phyloP scores from a whole-genome alignment of 371 early-diverging fungal species.

The Rhizopus sp. region DNA sequence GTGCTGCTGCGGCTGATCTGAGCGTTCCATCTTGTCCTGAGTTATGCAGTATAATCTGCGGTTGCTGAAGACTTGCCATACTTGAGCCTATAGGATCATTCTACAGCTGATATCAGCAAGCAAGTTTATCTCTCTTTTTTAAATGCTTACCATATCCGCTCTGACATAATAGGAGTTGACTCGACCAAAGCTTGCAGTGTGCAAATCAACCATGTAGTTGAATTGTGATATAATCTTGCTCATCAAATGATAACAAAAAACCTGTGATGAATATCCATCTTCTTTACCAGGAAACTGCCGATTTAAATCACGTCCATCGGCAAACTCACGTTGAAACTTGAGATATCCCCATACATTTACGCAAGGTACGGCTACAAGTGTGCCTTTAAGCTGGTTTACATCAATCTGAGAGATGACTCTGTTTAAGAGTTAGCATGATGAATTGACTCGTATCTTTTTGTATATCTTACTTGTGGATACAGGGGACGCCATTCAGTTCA shows the following conservation, averaged over 20 bases:
- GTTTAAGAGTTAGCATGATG: background rate
- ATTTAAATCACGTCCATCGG: constrained; percentile 84
- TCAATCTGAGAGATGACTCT: constrained; percentile 76
- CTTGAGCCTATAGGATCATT: constrained; percentile 71
- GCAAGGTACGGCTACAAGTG: constrained; percentile 86
- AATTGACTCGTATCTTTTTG: background rate
- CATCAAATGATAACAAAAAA: constrained; percentile 81
- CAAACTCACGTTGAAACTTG: constrained; percentile 78
- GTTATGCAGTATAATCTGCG: constrained; percentile 68
- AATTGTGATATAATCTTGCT: constrained; percentile 77
- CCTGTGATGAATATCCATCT: constrained; percentile 78
- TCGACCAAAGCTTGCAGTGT: constrained; percentile 86
- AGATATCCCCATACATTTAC: constrained; percentile 87
- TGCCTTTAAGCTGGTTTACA: constrained; percentile 72
- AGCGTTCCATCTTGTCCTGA: constrained; percentile 63
- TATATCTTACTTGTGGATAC: constrained; percentile 71
- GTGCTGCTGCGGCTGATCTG: constrained; percentile 79
- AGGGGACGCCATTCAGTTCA: constrained; percentile 90
- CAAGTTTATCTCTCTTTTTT: no score
- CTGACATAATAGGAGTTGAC: constrained; percentile 89
- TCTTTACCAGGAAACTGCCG: constrained; percentile 81
- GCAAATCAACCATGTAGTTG: constrained; percentile 84
- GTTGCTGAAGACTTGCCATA: constrained; percentile 87
- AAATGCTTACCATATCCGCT: constrained; percentile 64
- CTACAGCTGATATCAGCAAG: background rate